Percentiles rank a stretch among this genome's conserved stretches.
phyloP scores from a whole-genome alignment of 495 filamentous ascomycete species.

The Ascobolus immersus region DNA sequence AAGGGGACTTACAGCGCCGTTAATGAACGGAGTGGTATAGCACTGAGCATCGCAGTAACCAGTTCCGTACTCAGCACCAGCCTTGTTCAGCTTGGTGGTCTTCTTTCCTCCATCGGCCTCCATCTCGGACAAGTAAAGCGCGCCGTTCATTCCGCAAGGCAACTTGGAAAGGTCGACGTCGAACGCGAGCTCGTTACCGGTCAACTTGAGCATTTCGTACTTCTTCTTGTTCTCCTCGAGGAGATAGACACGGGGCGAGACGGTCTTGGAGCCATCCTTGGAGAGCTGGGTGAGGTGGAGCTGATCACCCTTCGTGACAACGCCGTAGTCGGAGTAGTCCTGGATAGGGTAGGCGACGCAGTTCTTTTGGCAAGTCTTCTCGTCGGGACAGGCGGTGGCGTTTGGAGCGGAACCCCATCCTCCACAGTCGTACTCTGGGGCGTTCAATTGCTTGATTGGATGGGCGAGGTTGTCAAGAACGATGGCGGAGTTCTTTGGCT shows the following conservation, averaged over 20 bases:
- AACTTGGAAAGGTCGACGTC: constrained; percentile 36
- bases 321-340: constrained; percentile 24
- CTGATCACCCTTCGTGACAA: constrained; percentile 19
- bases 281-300: constrained; percentile 24
- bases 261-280: constrained; percentile 16
- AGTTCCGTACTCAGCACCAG: constrained; percentile 37
- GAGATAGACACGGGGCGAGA: constrained; percentile 35
- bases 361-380: constrained; percentile 24
- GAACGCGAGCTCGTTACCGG: constrained; percentile 34
- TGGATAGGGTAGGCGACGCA: constrained; percentile 22
- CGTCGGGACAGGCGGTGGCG: constrained; percentile 24
- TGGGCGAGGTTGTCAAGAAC: constrained; percentile 28
- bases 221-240: constrained; percentile 27
- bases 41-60: constrained; percentile 53
- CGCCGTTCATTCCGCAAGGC: constrained; percentile 41
- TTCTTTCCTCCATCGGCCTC: constrained; percentile 26
- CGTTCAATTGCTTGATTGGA: constrained; percentile 21
- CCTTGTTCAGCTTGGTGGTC: constrained; percentile 27
- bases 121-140: constrained; percentile 44
- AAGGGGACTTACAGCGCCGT: constrained; percentile 23
- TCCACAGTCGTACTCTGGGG: constrained; percentile 17
- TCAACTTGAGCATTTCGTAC: constrained; percentile 34
- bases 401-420: constrained; percentile 22
- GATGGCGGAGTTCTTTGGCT: constrained; percentile 20
- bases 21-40: constrained; percentile 28